Evolutionary conservation across 176 grass and related monocot species (phyloP).

Genomic region (Triticum monococcum): DNA sequence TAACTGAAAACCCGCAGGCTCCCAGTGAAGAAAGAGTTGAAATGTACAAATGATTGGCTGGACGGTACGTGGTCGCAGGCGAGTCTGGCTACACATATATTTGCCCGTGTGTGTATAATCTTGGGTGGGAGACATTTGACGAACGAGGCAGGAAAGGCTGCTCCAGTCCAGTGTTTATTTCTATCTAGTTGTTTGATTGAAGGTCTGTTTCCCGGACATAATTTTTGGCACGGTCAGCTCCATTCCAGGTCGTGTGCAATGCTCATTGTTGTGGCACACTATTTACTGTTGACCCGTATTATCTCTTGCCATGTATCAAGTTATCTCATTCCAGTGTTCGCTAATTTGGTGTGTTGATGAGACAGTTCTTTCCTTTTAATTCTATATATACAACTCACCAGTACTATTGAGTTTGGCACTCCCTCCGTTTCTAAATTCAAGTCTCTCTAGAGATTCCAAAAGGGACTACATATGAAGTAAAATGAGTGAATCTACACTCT

Average conservation of each 20-base stretch:
- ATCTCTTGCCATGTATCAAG: slow-evolving; percentile 19
- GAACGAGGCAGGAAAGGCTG: slow-evolving; percentile 24
- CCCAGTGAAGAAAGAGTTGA: slow-evolving; percentile 28
- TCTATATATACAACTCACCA: background rate
- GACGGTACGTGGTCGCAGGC: background rate
- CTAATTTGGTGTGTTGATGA: background rate
- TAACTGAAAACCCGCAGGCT: slow-evolving; percentile 21
- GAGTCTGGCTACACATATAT: slow-evolving; percentile 27
- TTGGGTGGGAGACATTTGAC: slow-evolving; percentile 26
- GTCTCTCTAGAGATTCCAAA: no score
- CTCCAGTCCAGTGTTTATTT: slow-evolving; percentile 23
- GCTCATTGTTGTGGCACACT: slow-evolving; percentile 35
- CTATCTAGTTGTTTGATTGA: slow-evolving; percentile 7
- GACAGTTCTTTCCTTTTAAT: background rate
- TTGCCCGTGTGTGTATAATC: slow-evolving; percentile 48
- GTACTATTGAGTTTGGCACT: no score
- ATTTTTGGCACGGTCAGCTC: slow-evolving; percentile 35
- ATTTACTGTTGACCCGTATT: slow-evolving; percentile 34
- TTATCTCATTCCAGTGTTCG: background rate
- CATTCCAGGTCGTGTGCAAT: slow-evolving; percentile 6
- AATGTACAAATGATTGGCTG: slow-evolving; percentile 44
- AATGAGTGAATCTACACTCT: no score
- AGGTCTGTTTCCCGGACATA: slow-evolving; percentile 3
- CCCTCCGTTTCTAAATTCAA: no score
- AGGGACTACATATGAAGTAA: no score